Evolutionary conservation across 257 asterid species (phyloP).

Genomic region (Echites panduratus): DNA sequence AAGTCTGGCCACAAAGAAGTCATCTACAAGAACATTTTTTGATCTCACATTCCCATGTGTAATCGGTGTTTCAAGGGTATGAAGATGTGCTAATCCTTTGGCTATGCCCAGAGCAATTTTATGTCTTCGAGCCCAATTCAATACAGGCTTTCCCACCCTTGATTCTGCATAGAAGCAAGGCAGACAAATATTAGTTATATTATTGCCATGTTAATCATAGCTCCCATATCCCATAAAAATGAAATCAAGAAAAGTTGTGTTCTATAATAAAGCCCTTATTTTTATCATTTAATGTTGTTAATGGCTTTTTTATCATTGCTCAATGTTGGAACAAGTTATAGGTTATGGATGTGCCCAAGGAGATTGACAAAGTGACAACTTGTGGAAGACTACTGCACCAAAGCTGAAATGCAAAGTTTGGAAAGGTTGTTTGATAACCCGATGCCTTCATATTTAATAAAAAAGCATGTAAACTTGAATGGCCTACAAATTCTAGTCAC

Average conservation of each 20-base stretch:
- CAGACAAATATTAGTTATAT: conserved; percentile 2
- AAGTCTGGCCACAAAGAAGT: conserved; percentile 65
- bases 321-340: too few relatives aligned
- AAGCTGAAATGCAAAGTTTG: not conserved
- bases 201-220: conserved; percentile 3
- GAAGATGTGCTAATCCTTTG: conserved; percentile 87
- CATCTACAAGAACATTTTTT: conserved; percentile 77
- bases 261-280: not conserved
- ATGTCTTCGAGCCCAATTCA: conserved; percentile 93
- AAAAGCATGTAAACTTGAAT: not conserved
- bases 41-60: conserved; percentile 88
- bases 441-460: not conserved
- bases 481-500: not conserved
- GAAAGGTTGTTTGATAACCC: not conserved
- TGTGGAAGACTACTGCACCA: too few relatives aligned
- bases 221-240: not conserved
- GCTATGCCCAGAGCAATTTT: conserved; percentile 86
- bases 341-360: too few relatives aligned
- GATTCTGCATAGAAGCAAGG: conserved; percentile 49
- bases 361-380: too few relatives aligned
- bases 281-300: conserved; percentile 1
- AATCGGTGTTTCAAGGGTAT: conserved; percentile 74
- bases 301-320: too few relatives aligned
- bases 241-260: not conserved
- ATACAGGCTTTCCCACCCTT: conserved; percentile 73